These are phyloP conservation scores for Gaertneriomyces semiglobifer DNA, from an alignment of 192 early-diverging fungal species.

Conservation along the genomic window DNA sequence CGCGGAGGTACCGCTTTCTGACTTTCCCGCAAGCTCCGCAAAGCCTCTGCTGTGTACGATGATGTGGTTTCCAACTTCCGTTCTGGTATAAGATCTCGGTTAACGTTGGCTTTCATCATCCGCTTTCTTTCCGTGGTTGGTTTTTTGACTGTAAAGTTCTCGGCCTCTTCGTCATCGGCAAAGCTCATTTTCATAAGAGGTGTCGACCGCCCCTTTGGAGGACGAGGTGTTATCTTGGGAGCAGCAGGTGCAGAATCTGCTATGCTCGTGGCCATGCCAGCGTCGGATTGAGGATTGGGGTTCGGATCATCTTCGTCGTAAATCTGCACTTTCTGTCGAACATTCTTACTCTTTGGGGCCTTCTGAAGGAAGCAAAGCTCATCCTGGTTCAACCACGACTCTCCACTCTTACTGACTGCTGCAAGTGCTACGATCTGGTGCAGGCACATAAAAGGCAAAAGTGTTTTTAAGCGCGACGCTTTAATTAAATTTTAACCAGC, in stretches of 20 bases:
- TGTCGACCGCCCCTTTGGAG: neutral
- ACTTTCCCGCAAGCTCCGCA: slow-evolving; percentile 24
- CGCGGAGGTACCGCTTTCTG: slow-evolving; percentile 23
- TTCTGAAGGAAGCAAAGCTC: slow-evolving; percentile 26
- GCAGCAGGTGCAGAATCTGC: neutral
- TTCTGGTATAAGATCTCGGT: slow-evolving; percentile 29
- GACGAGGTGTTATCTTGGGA: neutral
- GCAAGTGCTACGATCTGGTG: no score
- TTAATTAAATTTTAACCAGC: no score
- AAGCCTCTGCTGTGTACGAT: slow-evolving; percentile 29
- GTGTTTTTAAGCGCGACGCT: no score
- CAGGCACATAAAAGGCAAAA: no score
- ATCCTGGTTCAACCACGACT: neutral
- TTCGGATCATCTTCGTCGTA: slow-evolving; percentile 17
- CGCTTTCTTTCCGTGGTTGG: slow-evolving; percentile 32
- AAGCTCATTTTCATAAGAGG: slow-evolving; percentile 14
- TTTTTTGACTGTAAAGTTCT: slow-evolving; percentile 17
- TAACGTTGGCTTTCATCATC: slow-evolving; percentile 34
- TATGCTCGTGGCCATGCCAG: neutral
- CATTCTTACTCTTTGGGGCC: slow-evolving; percentile 20
- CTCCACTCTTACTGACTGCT: no score
- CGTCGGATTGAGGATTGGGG: neutral
- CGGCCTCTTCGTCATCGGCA: slow-evolving; percentile 29
- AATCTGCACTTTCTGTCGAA: slow-evolving; percentile 16
- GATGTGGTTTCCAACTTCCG: neutral